Evolutionary conservation across 2,329 filamentous ascomycete genomes (phyloP), one percentile per base, ranked within the genome.

Genomic region (Fusarium redolens): DNA sequence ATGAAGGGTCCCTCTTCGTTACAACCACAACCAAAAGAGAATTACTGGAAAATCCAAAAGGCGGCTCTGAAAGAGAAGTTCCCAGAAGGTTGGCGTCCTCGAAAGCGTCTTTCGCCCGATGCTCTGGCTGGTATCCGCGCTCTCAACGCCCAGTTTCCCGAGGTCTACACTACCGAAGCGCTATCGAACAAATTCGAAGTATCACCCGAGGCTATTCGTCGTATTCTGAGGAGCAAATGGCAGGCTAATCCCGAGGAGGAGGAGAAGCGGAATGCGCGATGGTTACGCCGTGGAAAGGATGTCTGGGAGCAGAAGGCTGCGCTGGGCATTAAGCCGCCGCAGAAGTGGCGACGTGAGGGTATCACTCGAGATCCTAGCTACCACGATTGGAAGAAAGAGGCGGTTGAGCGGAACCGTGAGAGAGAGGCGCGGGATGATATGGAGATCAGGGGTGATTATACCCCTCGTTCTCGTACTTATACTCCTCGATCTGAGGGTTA

Each of bases 101-200:
- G 89, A 54, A 98, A 97, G 82, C 92, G 92, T 65, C 87, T 99
- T 14, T 98, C 96, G 1, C 96, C 96, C 0, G 96, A 98, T 81
- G 94, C 95, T 2, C 86, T 98, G 37, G 92, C 93, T n/a, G 95
- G 95, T 45, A 97, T 99, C 75, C 91, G 95, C 45, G 92, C 93
- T 25, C 86, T 99, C 38, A 90, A 98, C 81, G 85, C 88, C 31
- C 91, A 94, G 75, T 92, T 94, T 71, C 94, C 96, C 0, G 87
- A 92, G 5, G 86, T 88, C 64, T 98, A 95, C 83, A 93, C 92
- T 7, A 97, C 93, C 1, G 82, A 87, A 20, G 87, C 90, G 38
- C 89, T 98, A 18, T 90, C 96, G 1, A 79, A 90, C 3, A 90
- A 94, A 75, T 99, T 98, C 82, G 87, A 95, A 80, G 86, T 98